A percentile compares a stretch with the other conserved stretches of the same genome.
Evolutionary conservation across 73 alveolate species (phyloP).

Genomic region (Uronychia binucleata): DNA sequence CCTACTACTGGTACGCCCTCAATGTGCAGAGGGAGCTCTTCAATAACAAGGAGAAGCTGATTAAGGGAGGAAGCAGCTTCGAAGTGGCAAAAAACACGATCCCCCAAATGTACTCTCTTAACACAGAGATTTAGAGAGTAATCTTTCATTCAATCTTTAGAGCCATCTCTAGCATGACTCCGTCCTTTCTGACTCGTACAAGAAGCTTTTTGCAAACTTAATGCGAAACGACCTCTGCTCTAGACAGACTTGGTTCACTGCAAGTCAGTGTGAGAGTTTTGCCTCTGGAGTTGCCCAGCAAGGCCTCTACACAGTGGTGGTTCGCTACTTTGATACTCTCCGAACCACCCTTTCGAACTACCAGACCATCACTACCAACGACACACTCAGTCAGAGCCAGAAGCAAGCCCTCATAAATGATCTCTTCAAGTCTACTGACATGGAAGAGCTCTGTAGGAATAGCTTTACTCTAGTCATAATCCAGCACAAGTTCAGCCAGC

Average conservation of each 20-base stretch:
- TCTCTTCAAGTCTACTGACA: background rate
- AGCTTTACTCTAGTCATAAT: conserved; percentile 5
- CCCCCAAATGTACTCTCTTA: background rate
- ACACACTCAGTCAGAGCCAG: background rate
- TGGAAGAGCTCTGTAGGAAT: background rate
- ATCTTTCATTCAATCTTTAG: background rate
- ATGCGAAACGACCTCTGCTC: conserved; percentile 23
- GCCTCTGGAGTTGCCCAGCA: conserved; percentile 23
- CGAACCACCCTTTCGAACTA: conserved; percentile 7
- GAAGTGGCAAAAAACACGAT: conserved; percentile 1
- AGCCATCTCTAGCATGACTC: conserved; percentile 18
- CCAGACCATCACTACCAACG: background rate
- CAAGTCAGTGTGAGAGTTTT: conserved; percentile 11
- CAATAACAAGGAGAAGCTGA: conserved; percentile 9
- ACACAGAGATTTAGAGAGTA: background rate
- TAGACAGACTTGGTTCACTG: background rate
- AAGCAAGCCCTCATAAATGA: conserved; percentile 2
- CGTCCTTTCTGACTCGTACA: background rate
- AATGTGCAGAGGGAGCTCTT: conserved; percentile 41
- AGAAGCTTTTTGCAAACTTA: background rate
- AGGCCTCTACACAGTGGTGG: conserved; percentile 31
- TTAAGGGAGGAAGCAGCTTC: conserved; percentile 6
- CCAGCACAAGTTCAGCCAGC: conserved; percentile 21
- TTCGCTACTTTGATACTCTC: conserved; percentile 37
- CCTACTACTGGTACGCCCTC: conserved; percentile 34